A percentile compares a stretch with the other conserved stretches of the same genome.
phyloP scores from a whole-genome alignment of 306 rosid genomes.

The Pueraria montana region DNA sequence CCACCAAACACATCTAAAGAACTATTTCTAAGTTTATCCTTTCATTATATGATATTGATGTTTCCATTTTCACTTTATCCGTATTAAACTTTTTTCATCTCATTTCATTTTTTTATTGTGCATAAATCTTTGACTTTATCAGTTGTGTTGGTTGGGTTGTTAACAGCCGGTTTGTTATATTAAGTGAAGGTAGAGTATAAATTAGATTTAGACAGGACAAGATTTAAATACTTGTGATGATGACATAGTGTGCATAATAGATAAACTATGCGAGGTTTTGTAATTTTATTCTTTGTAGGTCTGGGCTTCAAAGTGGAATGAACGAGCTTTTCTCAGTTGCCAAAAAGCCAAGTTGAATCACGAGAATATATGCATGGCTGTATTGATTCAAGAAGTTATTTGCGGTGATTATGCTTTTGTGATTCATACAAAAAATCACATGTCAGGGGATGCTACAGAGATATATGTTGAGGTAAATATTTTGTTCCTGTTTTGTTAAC shows the following conservation, averaged over 20 bases:
- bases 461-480: not conserved
- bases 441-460: constrained; percentile 12
- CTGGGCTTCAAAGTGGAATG: constrained; percentile 14
- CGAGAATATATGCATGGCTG: constrained; percentile 21
- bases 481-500: not conserved
- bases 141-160: not conserved
- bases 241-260: not conserved
- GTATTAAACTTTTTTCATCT: not conserved
- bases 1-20: not conserved
- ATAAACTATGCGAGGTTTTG: not conserved
- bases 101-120: not conserved
- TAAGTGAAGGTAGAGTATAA: not conserved
- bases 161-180: not conserved
- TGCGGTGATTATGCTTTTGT: constrained; percentile 8
- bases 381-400: constrained; percentile 18
- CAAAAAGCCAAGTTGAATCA: constrained; percentile 14
- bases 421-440: constrained; percentile 4
- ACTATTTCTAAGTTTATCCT: not conserved
- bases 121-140: not conserved
- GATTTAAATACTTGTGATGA: not conserved
- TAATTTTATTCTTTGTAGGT: not conserved
- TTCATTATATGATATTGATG: not conserved
- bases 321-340: constrained; percentile 17
- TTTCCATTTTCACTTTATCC: not conserved
- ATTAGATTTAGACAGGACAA: not conserved